Evolutionary conservation across 73 alveolate genomes (phyloP), one percentile per base, ranked within the genome.

Genomic region (Uronychia binucleata): DNA sequence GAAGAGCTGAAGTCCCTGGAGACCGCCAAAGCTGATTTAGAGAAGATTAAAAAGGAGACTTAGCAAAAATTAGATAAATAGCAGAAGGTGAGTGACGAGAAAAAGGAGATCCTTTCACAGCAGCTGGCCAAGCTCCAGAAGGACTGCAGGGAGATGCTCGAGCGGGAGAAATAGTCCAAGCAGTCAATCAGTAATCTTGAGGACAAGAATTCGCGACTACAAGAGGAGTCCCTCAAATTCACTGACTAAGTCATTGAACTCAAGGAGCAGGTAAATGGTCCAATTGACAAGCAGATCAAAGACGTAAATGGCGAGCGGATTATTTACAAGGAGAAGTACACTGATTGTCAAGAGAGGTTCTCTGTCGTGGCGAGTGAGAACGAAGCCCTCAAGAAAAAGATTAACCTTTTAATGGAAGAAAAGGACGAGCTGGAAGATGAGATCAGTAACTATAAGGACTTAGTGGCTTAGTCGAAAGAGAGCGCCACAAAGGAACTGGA

Each of bases 121-220:
- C 32, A 85, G 58, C 58, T 85, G 25, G 27, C 35, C 31, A 85
- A 85, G 31, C 82, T 85, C 8, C 75, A 85, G 57, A 78, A 78
- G 33, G 91, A 85, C 27, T 78, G 86, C 59, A 27, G 59, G 13
- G 86, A 85, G 26, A 34, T 85, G 83, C 29, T 33, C 5, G 31
- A 33, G 1, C 33, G 74, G 78, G 28, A 78, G 77, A 78, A 78
- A 31, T 80, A 33, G 26, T 26, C n/a, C 27, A 28, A 46, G 30
- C 77, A 31, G 74, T 32, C 34, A 46, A 31, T 30, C 26, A 59
- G 78, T 26, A 14, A 33, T 14, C 35, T 46, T 77, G 91, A 77
- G 30, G 29, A 25, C 34, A 26, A 67, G 78, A 67, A 28, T 25
- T 1, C 1, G 78, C 1, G 13, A 30, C 26, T 26, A 30, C 19